Base-by-base conservation (phyloP, 306 rosid species). In the Glycine latifolia region DNA sequence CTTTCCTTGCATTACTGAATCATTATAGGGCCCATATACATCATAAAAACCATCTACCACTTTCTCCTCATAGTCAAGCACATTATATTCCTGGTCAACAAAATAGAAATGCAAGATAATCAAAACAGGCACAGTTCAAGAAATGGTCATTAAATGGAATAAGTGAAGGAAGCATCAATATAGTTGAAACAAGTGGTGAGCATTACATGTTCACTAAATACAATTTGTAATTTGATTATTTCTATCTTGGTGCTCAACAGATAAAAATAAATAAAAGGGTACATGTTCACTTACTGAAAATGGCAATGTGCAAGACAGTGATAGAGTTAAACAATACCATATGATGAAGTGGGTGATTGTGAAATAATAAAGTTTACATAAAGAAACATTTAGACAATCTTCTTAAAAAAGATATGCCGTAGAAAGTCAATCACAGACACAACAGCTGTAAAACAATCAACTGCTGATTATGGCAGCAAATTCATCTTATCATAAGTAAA, bases 31-130 rank as follows among this genome's bases (percentile, higher is more conserved):
- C 68, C 95, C 92, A 73, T 81, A 90, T 75, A 93, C 88, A 80
- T 95, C 99, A 83, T 95, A 95, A 87, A 95, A 95, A 74, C 99
- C 99, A 83, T 95, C 93, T 35, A 93, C 87, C 71, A 95, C 96
- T 87, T 87, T 93, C 83, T 95, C 98, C 65, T 87, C 98, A 56
- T 95, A 93, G 88, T 92, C 99, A 79, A 95, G 93, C 80, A 91
- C 96, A 69, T 89, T 91, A 86, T 87, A 95, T 75, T 95, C 99
- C 99, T 95, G 86, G 16, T 66, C 67, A 81, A 67, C 44, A 61
- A 79, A 58, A 76, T 41, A 78, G 85, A 79, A 63, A 79, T 78
- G 67, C 63, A 76, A 50, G 79, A 84, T 76, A 85, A 81, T 35
- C 71, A 53, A 86, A 75, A 75, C 65, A 53, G 44, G 71, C 60